Base-by-base conservation (phyloP, 306 rosid genomes). In the Gillenia trifoliata region DNA sequence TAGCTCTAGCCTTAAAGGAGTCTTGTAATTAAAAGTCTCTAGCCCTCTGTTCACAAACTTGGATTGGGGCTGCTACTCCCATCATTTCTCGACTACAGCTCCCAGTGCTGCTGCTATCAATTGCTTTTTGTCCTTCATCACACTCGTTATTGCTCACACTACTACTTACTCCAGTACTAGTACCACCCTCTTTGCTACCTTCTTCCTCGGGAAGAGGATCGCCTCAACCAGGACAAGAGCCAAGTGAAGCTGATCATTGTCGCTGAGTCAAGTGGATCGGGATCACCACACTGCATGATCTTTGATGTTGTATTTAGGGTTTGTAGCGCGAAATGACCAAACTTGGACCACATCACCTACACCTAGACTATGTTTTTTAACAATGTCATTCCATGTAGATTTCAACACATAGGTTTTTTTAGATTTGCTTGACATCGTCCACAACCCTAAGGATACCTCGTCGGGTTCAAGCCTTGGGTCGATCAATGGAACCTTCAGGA, bases 221-320 rank as follows among this genome's bases (percentile, higher is more conserved):
- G 17, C 15, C 57, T 68, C 16, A 17, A 45, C 36, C 57, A 68
- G 25, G 28, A 68, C 72, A 68, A 68, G 72, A 26, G 72, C 72
- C 26, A 68, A 45, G 56, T 68, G 72, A 45, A 68, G 36, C 59
- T 68, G 34, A 66, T 25, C 71, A 23, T 57, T 3, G 11, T 23
- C 2, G 31, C 26, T n/a, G 2, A 55, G 3, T 55, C 34, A 38
- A 38, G 41, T 38, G 52, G 52, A 52, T 25, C 59, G 56, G 13
- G 47, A 68, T 16, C 36, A 67, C 72, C 72, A 67, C 22, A 66
- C 20, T 67, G 3, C 57, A 43, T 13, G 25, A 22, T 0, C 29
- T 11, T 38, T 38, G 11, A 8, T 13, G 16, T 31, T 43, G 30
- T 25, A 6, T 5, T 26, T 68, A 38, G 41, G 41, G 20, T 10